These are phyloP conservation scores for Mycena rosella DNA, from an alignment of 768 basidiomycete genomes.

Conservation along the genomic window DNA sequence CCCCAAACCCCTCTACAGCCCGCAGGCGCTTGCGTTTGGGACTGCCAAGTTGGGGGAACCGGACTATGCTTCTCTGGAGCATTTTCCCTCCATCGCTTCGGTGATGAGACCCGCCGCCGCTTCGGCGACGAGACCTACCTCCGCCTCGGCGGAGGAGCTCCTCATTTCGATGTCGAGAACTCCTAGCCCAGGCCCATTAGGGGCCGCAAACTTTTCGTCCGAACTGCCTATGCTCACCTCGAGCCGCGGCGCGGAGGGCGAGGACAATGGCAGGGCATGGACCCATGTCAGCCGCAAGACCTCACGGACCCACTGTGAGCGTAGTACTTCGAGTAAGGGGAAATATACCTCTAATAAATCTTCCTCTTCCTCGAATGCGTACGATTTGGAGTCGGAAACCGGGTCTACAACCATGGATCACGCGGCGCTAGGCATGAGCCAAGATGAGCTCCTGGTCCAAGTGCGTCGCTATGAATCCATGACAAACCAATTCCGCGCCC, in stretches of 20 bases:
- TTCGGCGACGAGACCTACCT: not conserved
- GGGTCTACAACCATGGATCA: not conserved
- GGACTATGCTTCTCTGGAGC: no score
- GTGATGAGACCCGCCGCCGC: no score
- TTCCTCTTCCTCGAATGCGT: not conserved
- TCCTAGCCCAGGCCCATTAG: no score
- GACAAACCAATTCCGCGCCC: not conserved
- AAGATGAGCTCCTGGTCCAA: not conserved
- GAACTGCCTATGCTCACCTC: no score
- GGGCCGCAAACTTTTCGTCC: no score
- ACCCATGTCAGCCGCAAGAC: conserved; percentile 9
- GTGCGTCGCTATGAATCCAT: not conserved
- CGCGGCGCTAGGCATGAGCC: not conserved
- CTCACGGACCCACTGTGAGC: conserved; percentile 11
- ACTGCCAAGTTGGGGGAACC: not conserved
- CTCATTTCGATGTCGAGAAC: no score
- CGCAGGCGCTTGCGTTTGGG: not conserved
- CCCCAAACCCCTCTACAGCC: conserved; percentile 6
- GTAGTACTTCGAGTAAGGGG: no score
- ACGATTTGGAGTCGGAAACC: not conserved
- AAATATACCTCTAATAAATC: not conserved
- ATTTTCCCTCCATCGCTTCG: not conserved
- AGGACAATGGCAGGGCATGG: not conserved
- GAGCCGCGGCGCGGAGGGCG: not conserved
- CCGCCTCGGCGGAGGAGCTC: not conserved